Base-by-base conservation (phyloP, 352 stramenopile species). In the Thalassiosira ordinaria region DNA sequence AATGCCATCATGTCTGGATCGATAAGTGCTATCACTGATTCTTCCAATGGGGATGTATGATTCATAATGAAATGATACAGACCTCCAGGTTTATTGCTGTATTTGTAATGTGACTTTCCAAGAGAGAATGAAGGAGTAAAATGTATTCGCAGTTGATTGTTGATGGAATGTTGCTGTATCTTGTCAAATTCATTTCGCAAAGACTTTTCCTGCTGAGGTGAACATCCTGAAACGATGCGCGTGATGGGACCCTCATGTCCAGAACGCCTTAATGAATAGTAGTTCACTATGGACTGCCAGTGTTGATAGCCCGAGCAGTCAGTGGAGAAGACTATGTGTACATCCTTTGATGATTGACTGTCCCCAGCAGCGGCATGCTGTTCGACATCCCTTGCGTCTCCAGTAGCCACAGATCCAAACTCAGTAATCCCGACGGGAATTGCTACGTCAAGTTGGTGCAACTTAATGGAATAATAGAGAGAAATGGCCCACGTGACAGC, bases 1-100 rank as follows among this genome's bases (percentile, higher is more conserved):
- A 90, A 41, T 33, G 86, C 55, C 51, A 86, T 74, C 62, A 91
- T 86, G 74, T 91, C 85, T 1, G 85, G 85, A 79, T 91, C 85
- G 33, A 91, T 41, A 8, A 91, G 67, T 27, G 64, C 76, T 49
- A 91, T 57, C 6, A 86, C 61, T 13, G 29, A 11, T 63, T 87
- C 67, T 11, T 74, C 1, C 29, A 84, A 57, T 22, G n/a, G n/a
- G n/a, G 39, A 35, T 31, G 64, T 67, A 24, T 67, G 65, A 37
- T 74, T 26, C 24, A 74, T 71, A 1, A 78, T 77, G 63, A 64
- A 90, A 82, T 90, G 74, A 41, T 72, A 24, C 8, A 90, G 44
- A 20, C 85, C 85, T 20, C 72, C 76, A 8, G 85, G 85, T 62
- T 91, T 91, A 59, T 91, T 91, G 60, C 76, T 87, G 55, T 89